Evolutionary conservation across 345 rosid species (phyloP), one percentile per base, ranked within the genome.

Genomic region (Rubroshorea leprosula): DNA sequence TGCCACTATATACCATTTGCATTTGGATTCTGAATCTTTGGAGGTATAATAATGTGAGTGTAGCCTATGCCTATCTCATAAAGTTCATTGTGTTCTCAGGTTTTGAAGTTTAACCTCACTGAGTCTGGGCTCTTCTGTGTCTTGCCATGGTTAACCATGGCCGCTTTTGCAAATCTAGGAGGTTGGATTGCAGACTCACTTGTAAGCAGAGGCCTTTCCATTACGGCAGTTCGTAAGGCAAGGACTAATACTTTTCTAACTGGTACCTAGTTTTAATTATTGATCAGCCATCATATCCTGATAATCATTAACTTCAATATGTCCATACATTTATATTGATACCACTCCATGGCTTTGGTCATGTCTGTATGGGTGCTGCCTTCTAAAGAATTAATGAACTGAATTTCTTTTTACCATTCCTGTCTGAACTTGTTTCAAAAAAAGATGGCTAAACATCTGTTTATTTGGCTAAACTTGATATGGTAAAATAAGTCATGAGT

Each of bases 131-230:
- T 92, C 23, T 65, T 92, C 7, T 89, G 96, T 31, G 97, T 92
- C 69, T 81, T 92, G 74, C 98, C 98, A 55, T 92, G 98, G 98
- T 76, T 92, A 72, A 92, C 98, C 25, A 92, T 89, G 98, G 98
- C 98, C 57, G 55, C 76, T 57, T 84, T 86, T 65, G 97, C 97
- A 48, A 89, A 92, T 71, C 26, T 89, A 59, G 98, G 97, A 72
- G 98, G 98, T 43, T 92, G 98, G 98, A 92, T 92, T 46, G 98
- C 98, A 5, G 98, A 92, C 76, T 86, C 95, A 57, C 93, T 92
- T 11, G 94, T 92, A 57, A 84, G 95, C 85, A 81, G 63, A 74
- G 98, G 98, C 52, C 50, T 92, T 70, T 92, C 98, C 57, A 83
- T 92, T 68, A 92, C 98, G 23, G 24, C 83, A 56, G 98, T 92